phyloP scores from a whole-genome alignment of 2,329 filamentous ascomycete genomes.

The Aspergillus hortae region DNA sequence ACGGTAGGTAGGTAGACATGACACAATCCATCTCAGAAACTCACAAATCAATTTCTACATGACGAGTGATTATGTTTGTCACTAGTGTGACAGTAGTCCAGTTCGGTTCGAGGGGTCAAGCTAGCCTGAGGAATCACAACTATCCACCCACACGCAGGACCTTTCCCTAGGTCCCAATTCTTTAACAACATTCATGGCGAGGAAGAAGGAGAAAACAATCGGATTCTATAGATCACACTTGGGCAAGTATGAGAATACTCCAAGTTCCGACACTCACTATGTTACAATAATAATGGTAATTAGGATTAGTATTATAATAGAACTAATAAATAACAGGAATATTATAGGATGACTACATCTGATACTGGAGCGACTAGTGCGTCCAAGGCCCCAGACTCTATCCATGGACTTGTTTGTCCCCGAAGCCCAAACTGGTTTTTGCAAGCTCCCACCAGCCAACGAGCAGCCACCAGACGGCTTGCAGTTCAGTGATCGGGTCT shows the following conservation, averaged over 20 bases:
- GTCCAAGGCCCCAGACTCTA: constrained; percentile 11
- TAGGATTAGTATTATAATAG: too few relatives aligned
- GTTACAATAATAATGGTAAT: too few relatives aligned
- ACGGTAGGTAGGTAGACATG: too few relatives aligned
- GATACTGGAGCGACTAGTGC: constrained; percentile 20
- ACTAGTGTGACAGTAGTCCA: constrained; percentile 23
- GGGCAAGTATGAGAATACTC: too few relatives aligned
- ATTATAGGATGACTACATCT: constrained; percentile 20
- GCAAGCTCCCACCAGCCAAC: constrained; percentile 3
- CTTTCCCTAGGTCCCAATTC: too few relatives aligned
- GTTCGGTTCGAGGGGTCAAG: constrained; percentile 10
- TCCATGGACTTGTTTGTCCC: constrained; percentile 23
- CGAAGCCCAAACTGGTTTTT: constrained; percentile 4
- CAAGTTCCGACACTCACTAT: too few relatives aligned
- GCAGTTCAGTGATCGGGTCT: constrained; percentile 12
- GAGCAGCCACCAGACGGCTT: constrained; percentile 13
- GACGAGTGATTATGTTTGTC: constrained; percentile 20
- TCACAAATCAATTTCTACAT: not conserved
- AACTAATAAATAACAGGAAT: constrained; percentile 1
- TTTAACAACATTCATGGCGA: not conserved
- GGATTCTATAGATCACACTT: too few relatives aligned
- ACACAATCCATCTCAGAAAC: too few relatives aligned
- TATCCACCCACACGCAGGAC: not conserved
- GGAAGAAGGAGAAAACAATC: not conserved
- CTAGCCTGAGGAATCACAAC: not conserved